These are phyloP conservation scores for Cladosporium oxysporum DNA, from an alignment of 2,329 filamentous ascomycete species.

Conservation along the genomic window DNA sequence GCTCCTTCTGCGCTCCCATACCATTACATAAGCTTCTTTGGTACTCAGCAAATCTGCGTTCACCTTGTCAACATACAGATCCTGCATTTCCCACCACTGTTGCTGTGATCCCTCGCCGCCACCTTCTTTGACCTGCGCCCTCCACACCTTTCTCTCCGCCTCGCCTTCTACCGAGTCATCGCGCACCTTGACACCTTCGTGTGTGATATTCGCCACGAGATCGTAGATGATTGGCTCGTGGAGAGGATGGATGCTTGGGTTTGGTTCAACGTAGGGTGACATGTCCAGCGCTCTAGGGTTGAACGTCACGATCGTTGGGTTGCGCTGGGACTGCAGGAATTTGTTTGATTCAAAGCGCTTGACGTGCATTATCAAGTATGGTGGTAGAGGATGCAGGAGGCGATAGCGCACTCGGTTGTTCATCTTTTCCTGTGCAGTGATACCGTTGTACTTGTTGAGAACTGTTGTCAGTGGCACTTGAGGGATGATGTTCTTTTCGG, in stretches of 20 bases:
- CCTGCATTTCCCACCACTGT: constrained; percentile 92
- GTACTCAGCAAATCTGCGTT: constrained; percentile 88
- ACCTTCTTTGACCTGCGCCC: constrained; percentile 83
- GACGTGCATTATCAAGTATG: constrained; percentile 89
- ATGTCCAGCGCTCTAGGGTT: constrained; percentile 83
- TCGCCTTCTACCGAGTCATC: constrained; percentile 86
- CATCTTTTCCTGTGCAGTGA: constrained; percentile 82
- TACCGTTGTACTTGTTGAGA: constrained; percentile 89
- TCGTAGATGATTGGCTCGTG: constrained; percentile 92
- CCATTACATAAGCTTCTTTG: constrained; percentile 91
- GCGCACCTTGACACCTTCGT: constrained; percentile 73
- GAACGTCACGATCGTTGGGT: constrained; percentile 97
- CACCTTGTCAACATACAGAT: constrained; percentile 87
- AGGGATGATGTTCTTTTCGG: constrained; percentile 94
- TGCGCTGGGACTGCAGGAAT: constrained; percentile 84
- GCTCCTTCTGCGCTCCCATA: constrained; percentile 80
- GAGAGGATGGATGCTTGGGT: constrained; percentile 67
- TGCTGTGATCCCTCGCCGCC: constrained; percentile 56
- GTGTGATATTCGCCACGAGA: constrained; percentile 90
- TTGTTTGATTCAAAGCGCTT: constrained; percentile 97
- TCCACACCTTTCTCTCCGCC: constrained; percentile 91
- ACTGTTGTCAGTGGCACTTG: constrained; percentile 82
- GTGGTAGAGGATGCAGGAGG: constrained; percentile 84
- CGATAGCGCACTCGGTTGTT: constrained; percentile 87
- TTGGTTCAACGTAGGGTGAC: constrained; percentile 87